Percentiles rank a stretch among this genome's conserved stretches.
Evolutionary conservation across 345 rosid species (phyloP).

Genomic region (Sonneratia caseolaris): DNA sequence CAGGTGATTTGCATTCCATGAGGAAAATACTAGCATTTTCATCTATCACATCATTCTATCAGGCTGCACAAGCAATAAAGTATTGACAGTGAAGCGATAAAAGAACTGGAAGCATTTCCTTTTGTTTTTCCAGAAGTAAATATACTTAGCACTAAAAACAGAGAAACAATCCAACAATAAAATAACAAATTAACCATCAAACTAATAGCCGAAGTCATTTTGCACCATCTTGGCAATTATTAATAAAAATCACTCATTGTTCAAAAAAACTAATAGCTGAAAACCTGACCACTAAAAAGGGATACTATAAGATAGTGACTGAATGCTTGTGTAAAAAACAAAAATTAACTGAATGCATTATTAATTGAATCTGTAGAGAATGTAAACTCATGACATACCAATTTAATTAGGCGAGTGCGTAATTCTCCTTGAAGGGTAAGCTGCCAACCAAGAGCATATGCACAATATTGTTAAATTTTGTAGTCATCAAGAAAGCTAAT

Average conservation of each 20-base stretch:
- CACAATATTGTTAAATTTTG: not conserved
- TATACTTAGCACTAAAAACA: not conserved
- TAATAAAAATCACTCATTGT: too few species aligned
- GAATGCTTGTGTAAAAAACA: too few species aligned
- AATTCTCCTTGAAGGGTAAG: conserved; percentile 77
- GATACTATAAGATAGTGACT: too few species aligned
- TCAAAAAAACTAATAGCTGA: not conserved
- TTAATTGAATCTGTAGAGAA: not conserved
- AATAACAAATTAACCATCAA: not conserved
- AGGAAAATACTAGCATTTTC: not conserved
- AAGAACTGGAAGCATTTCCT: not conserved
- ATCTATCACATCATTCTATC: not conserved
- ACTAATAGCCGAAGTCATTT: too few species aligned
- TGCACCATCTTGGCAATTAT: too few species aligned
- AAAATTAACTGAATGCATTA: not conserved
- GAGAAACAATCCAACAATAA: not conserved
- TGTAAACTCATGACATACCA: conserved; percentile 47
- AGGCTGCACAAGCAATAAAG: not conserved
- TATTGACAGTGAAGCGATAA: not conserved
- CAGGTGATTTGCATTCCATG: not conserved
- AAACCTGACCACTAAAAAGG: not conserved
- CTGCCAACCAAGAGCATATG: conserved; percentile 27
- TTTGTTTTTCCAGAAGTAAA: not conserved
- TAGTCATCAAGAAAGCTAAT: not conserved
- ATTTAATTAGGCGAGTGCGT: conserved; percentile 66